Evolutionary conservation across 176 grass and related monocot species (phyloP).

Genomic region (Zoysia pacifica): DNA sequence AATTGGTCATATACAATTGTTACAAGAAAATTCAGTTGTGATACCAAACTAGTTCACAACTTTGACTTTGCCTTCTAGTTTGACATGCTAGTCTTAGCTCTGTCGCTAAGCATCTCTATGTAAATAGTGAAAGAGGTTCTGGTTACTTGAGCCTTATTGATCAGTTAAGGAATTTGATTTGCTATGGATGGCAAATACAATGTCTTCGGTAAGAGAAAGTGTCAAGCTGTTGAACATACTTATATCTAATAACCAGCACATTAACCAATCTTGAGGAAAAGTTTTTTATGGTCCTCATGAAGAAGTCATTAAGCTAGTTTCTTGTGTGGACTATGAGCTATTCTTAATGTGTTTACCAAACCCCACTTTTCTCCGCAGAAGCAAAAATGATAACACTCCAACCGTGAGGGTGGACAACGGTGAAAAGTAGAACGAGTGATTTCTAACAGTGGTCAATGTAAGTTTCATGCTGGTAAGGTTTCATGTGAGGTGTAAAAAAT

Average conservation of each 20-base stretch:
- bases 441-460: constrained; percentile 23
- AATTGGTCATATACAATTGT: constrained; percentile 20
- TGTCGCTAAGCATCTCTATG: constrained; percentile 4
- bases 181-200: constrained; percentile 16
- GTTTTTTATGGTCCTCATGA: neutral
- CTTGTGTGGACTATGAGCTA: neutral
- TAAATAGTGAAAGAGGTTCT: neutral
- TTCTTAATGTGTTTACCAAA: neutral
- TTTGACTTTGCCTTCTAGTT: constrained; percentile 30
- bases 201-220: constrained; percentile 28
- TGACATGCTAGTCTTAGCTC: constrained; percentile 23
- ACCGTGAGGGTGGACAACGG: neutral
- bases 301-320: neutral
- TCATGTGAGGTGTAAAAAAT: neutral
- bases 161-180: constrained; percentile 34
- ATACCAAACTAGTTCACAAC: constrained; percentile 31
- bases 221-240: constrained; percentile 18
- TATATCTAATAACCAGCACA: neutral
- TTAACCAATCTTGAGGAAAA: neutral
- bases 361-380: neutral
- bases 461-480: constrained; percentile 18
- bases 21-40: constrained; percentile 37
- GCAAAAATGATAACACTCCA: neutral
- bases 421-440: neutral
- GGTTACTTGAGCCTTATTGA: constrained; percentile 25